Evolutionary conservation across 2,329 filamentous ascomycete species (phyloP), one percentile per base, ranked within the genome.

Genomic region (Fusarium virguliforme): DNA sequence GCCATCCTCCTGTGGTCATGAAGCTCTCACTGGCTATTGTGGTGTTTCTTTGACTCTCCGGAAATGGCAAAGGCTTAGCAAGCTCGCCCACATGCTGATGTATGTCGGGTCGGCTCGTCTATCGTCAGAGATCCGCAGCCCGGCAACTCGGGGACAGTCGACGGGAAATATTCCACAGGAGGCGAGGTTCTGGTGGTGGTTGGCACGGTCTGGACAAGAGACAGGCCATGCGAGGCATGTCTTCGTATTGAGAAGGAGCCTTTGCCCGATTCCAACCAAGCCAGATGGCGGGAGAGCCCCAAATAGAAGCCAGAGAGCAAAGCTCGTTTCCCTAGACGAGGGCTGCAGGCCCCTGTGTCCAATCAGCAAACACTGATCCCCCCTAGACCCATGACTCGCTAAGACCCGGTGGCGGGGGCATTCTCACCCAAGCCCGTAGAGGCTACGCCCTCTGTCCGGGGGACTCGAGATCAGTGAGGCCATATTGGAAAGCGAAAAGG

Each of bases 241-340:
- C 62, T 72, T 76, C 74, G 74, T 76, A 75, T 75, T 72, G 71
- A 73, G 67, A 65, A 67, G 60, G 65, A 71, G 73, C 57, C 74
- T 71, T 76, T 76, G 70, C 74, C 74, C 71, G 72, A 71, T 75
- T 59, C 65, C 72, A 72, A 67, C 66, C 72, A 75, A 73, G 69
- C 68, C 67, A 67, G 62, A 71, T 70, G 73, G 74, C 70, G 68
- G 67, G 64, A 75, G 75, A 60, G 63, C 74, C 73, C 74, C 72
- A 75, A 76, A 76, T 75, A 76, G 68, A 72, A 74, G 68, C 65
- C 66, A 68, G 71, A 72, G 68, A 75, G 70, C 58, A 76, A 76
- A 75, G 72, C 74, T 75, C 72, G 72, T 76, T 76, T 72, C 72
- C 63, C 64, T 75, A 75, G 68, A 75, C 74, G 74, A 75, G 67